phyloP scores from a whole-genome alignment of 2,329 filamentous ascomycete species.

The Exophiala calicioides region DNA sequence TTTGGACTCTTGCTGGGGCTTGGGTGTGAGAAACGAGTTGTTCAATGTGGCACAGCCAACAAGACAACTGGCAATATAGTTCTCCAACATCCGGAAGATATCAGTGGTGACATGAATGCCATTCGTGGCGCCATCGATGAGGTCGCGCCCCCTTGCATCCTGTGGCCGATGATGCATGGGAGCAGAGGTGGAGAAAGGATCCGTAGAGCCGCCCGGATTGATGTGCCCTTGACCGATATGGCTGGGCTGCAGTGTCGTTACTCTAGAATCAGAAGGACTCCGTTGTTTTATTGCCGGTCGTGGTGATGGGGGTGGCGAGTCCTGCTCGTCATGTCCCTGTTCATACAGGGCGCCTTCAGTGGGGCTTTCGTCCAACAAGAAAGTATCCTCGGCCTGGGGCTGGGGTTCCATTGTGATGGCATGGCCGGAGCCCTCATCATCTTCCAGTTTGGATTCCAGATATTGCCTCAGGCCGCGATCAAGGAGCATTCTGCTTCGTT shows the following conservation, averaged over 20 bases:
- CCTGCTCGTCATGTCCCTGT: slow-evolving; percentile 16
- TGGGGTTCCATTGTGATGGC: slow-evolving; percentile 5
- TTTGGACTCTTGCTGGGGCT: slow-evolving; percentile 47
- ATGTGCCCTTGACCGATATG: slow-evolving; percentile 5
- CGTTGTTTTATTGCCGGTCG: slow-evolving; percentile 13
- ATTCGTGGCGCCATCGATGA: not conserved
- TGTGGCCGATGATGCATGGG: slow-evolving; percentile 7
- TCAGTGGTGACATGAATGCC: slow-evolving; percentile 8
- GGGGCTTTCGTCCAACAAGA: slow-evolving; percentile 28
- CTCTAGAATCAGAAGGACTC: slow-evolving; percentile 22
- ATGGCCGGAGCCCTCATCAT: slow-evolving; percentile 16
- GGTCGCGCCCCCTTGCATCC: slow-evolving; percentile 3
- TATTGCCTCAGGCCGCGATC: slow-evolving; percentile 57
- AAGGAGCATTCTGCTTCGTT: slow-evolving; percentile 60
- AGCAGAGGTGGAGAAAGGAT: slow-evolving; percentile 18
- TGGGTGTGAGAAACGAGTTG: slow-evolving; percentile 66
- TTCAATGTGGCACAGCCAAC: slow-evolving; percentile 73
- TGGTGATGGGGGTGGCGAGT: slow-evolving; percentile 20
- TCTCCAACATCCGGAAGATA: slow-evolving; percentile 75
- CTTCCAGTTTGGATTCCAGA: slow-evolving; percentile 44
- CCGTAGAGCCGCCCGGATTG: slow-evolving; percentile 14
- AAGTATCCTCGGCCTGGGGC: slow-evolving; percentile 19
- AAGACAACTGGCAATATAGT: slow-evolving; percentile 72
- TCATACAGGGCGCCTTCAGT: slow-evolving; percentile 21
- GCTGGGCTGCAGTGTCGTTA: slow-evolving; percentile 8